Evolutionary conservation across 257 asterid species (phyloP), one percentile per base, ranked within the genome.

Genomic region (Rehmannia glutinosa): DNA sequence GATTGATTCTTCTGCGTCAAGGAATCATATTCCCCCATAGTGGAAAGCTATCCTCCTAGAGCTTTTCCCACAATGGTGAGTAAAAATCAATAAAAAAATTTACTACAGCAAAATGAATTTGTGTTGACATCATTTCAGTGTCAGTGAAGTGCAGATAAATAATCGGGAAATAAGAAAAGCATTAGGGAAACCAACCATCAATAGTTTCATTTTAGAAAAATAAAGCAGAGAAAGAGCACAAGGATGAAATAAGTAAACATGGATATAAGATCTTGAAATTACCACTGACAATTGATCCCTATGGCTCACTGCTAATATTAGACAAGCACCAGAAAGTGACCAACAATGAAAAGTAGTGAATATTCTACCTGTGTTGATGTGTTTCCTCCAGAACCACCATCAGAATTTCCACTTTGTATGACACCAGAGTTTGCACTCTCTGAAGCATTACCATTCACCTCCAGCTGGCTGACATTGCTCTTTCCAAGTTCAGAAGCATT

Each of bases 351-450:
- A 16, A 20, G n/a, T 16, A 47, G 28, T 58, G n/a, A 23, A 77
- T 32, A 62, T 43, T 42, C 54, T 62, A 91, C 98, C 94, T 82
- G 96, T 15, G 81, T 62, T 63, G 91, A 79, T 52, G 81, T 49
- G 69, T 71, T 82, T 66, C 77, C 89, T 46, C 66, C 79, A 56
- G 90, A 78, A 69, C 43, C 69, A 38, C 47, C 77, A 61, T 83
- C 90, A 56, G 80, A 75, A 76, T 74, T 83, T 13, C 81, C 92
- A 74, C 80, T 82, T 30, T 79, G 86, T 30, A 76, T 43, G 76
- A 73, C 68, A 50, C 75, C 77, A 43, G 83, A 21, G 30, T 78
- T 81, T 57, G 65, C 86, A 80, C 52, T 73, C 30, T 78, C 73
- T 50, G 84, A 68, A 75, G 70, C 62, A 68, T 70, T 77, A 30